Conservation (phyloP, 2,329 filamentous ascomycete genomes). For the Cyphellophora europaea region DNA sequence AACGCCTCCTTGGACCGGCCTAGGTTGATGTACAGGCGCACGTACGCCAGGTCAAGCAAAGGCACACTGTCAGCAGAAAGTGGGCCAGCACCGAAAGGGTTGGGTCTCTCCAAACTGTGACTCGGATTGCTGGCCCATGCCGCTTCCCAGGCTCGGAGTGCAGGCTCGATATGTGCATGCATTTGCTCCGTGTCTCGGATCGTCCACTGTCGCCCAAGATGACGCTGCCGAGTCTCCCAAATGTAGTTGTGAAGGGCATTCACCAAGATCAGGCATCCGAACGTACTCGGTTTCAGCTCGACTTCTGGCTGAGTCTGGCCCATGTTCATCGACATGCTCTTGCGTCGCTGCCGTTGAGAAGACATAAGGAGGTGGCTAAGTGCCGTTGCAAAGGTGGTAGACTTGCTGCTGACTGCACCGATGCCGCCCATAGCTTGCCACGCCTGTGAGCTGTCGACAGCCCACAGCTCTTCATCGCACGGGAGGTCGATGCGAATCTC, state of each 20-base stretch:
- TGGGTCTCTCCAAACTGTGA: slow-evolving; percentile 75
- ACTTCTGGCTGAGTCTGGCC: slow-evolving; percentile 41
- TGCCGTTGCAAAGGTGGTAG: slow-evolving; percentile 71
- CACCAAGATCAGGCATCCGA: slow-evolving; percentile 84
- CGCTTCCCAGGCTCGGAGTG: slow-evolving; percentile 85
- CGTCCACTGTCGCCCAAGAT: slow-evolving; percentile 83
- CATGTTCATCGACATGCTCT: slow-evolving; percentile 17
- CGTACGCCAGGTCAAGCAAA: slow-evolving; percentile 81
- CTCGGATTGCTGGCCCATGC: slow-evolving; percentile 83
- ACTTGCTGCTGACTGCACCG: slow-evolving; percentile 58
- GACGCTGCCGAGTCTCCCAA: slow-evolving; percentile 89
- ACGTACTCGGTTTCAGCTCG: slow-evolving; percentile 74
- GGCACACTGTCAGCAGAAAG: slow-evolving; percentile 87
- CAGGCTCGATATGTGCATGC: slow-evolving; percentile 90
- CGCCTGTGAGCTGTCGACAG: slow-evolving; percentile 69
- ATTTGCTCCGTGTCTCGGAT: slow-evolving; percentile 88
- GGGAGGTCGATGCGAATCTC: slow-evolving; percentile 84
- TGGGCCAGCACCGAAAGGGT: slow-evolving; percentile 71
- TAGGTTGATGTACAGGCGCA: slow-evolving; percentile 88
- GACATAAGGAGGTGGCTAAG: slow-evolving; percentile 72
- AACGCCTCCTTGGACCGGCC: slow-evolving; percentile 85
- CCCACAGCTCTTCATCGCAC: slow-evolving; percentile 86
- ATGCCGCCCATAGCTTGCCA: slow-evolving; percentile 72
- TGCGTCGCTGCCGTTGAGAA: slow-evolving; percentile 50
- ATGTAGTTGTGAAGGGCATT: slow-evolving; percentile 96